Base-by-base conservation (phyloP, 2,329 filamentous ascomycete species). In the Seiridium cupressi region DNA sequence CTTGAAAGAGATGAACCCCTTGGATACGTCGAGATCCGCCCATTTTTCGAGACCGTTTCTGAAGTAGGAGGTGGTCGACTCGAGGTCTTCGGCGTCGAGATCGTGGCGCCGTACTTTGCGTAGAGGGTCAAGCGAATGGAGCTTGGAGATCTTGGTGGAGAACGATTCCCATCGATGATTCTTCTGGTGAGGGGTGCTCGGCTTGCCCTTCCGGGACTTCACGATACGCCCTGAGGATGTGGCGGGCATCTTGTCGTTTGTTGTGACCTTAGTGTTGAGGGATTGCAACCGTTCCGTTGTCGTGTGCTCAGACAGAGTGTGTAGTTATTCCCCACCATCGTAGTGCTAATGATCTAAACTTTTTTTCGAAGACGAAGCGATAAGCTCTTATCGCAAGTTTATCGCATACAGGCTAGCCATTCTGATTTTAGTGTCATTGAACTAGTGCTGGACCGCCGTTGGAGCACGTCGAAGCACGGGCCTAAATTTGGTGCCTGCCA, bases 131-230 rank as follows among this genome's bases (percentile, higher is more conserved):
- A 99, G 84, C 38, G 87, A 87, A 77, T 92, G 95, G 71, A 98
- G 85, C 74, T 93, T 95, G 64, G 91, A 87, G 73, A 98, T 91
- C 75, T 96, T 95, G 72, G 89, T 86, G 61, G 89, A 91, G 77
- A 98, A 98, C 63, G 91, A 89, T 77, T 97, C 90, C 86, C 92
- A 98, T 73, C 91, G 85, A 77, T 97, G 92, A 57, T 92, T 90
- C 72, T 92, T 93, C 63, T 89, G 88, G 66, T 93, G 91, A 55
- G 82, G 81, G 34, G 92, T 96, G 65, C 84, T 83, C 63, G 84
- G 83, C 72, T 90, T 92, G 64, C 83, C 83, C 77, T 89, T 91
- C 66, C 82, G 84, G 74, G 84, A 83, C 81, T 90, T 90, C 69
- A 82, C 78, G 70, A 91, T 89, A 71, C 86, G 85, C 65, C 88